These are phyloP conservation scores for Irpex lacteus DNA, from an alignment of 1,284 basidiomycete species.

Conservation along the genomic window DNA sequence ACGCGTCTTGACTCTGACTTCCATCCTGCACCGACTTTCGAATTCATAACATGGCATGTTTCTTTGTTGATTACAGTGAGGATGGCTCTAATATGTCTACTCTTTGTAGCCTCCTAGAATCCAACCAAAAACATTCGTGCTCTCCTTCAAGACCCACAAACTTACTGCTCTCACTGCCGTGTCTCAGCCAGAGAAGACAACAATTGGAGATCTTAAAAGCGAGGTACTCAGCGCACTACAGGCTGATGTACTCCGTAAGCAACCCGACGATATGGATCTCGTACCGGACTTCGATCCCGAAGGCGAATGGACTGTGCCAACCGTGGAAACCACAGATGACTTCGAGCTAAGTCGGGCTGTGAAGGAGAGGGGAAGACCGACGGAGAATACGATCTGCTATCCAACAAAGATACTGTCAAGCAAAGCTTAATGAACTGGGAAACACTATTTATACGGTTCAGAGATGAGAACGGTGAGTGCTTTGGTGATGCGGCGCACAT, in stretches of 20 bases:
- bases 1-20: neutral
- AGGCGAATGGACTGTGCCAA: constrained; percentile 37
- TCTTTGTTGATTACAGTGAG: neutral
- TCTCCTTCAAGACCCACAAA: constrained; percentile 69
- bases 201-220: constrained; percentile 55
- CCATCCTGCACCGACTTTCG: neutral
- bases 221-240: constrained; percentile 61
- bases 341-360: constrained; percentile 62
- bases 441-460: constrained; percentile 61
- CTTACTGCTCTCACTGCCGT: constrained; percentile 60
- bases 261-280: constrained; percentile 28
- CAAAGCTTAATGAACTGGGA: constrained; percentile 62
- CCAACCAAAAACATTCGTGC: constrained; percentile 56
- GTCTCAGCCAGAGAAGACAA: constrained; percentile 40
- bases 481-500: neutral
- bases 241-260: constrained; percentile 35
- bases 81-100: neutral
- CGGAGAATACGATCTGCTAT: constrained; percentile 51
- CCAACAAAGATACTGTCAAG: constrained; percentile 43
- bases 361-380: constrained; percentile 47
- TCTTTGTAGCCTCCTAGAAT: constrained; percentile 29
- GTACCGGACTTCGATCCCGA: constrained; percentile 25
- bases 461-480: constrained; percentile 50
- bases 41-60: neutral
- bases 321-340: constrained; percentile 42